Evolutionary conservation across 768 basidiomycete genomes (phyloP).

Genomic region (Leucocoprinus leucothites): DNA sequence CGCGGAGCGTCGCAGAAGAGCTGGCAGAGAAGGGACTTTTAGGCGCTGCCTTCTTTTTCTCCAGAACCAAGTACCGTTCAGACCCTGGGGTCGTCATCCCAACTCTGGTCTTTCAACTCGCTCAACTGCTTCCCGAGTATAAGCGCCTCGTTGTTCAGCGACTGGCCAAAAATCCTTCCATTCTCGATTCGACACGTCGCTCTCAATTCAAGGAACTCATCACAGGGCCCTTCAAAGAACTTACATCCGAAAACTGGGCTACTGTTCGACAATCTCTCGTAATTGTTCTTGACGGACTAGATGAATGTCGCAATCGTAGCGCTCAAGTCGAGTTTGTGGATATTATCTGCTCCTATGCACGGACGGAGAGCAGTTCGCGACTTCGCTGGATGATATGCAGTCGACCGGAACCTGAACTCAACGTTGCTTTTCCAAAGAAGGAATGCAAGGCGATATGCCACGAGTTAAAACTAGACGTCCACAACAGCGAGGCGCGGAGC

Average conservation of each 20-base stretch:
- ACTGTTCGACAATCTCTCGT: background rate
- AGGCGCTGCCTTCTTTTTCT: background rate
- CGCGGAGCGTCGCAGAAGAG: background rate
- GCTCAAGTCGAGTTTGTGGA: background rate
- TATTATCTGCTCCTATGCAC: background rate
- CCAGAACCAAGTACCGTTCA: background rate
- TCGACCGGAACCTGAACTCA: background rate
- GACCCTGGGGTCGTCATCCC: background rate
- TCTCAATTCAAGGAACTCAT: background rate
- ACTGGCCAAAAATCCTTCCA: background rate
- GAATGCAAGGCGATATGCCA: background rate
- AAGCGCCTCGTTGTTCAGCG: background rate
- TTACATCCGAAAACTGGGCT: background rate
- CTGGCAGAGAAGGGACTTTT: background rate
- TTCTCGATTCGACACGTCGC: background rate
- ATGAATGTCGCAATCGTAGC: background rate
- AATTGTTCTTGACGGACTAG: background rate
- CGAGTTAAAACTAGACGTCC: background rate
- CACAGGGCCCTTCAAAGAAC: background rate
- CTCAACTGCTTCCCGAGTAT: background rate
- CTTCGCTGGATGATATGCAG: constrained; percentile 1
- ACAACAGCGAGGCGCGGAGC: background rate
- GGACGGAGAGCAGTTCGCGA: background rate
- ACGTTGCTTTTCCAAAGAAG: background rate
- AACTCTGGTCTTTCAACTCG: background rate